Base-by-base conservation (phyloP, 306 rosid species). In the Leucaena leucocephala region DNA sequence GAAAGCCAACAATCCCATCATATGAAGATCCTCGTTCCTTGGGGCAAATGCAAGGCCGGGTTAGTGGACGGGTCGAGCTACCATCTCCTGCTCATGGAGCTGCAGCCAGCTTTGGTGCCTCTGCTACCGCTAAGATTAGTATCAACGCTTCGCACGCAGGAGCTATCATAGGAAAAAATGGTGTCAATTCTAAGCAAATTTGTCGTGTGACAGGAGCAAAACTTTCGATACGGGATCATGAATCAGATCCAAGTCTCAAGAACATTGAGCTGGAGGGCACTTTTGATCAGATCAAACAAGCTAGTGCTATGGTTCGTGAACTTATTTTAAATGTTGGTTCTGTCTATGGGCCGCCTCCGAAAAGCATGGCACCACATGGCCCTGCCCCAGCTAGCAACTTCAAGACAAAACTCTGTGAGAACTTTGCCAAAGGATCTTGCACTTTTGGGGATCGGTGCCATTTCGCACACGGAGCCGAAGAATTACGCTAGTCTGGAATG, bases 391-490 rank as follows among this genome's bases (percentile, higher is more conserved):
- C 74, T 21, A 82, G 76, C 81, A 88, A 86, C 81, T 90, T 90
- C 67, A 90, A 86, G 90, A 90, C 91, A 13, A 90, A 90, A 68
- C 69, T 88, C 8, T 90, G 94, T 58, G 94, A 88, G 14, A 90
- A 90, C 77, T 90, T 84, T 43, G 57, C 86, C 0, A 90, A 90
- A 61, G 91, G 94, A 48, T 71, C 87, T 9, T 90, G 94, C 87
- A 87, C 94, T n/a, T 90, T 90, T 38, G 91, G 94, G 61, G 94
- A 90, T 3, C 80, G 90, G 79, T 90, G 94, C 77, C 94, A 90
- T 79, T 90, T 90, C 78, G 94, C 94, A 3, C 94, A 90, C 19
- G 94, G 94, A 57, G 82, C 84, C 1, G 89, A 83, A 54, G 91
- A 90, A 61, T 78, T 90, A 74, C 91, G 91, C 62, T 78, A 82